Percentiles rank a stretch among this genome's conserved stretches.
phyloP scores from a whole-genome alignment of 208 protist genomes.

The Crithidia expoeki region DNA sequence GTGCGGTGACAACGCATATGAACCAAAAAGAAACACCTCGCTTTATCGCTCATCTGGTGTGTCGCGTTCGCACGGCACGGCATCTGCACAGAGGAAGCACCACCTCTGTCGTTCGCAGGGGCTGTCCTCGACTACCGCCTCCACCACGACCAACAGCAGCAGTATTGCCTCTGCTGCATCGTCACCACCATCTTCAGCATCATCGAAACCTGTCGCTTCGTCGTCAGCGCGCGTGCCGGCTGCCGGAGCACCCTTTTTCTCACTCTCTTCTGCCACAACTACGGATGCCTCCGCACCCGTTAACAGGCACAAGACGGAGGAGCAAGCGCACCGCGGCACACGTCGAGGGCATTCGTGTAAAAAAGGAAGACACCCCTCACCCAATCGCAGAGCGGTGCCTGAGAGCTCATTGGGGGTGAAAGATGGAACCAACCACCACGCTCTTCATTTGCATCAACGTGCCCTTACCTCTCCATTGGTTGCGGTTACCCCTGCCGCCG shows the following conservation, averaged over 20 bases:
- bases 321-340: background rate
- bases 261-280: too few species aligned
- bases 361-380: too few species aligned
- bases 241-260: background rate
- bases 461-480: background rate
- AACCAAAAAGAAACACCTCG: background rate
- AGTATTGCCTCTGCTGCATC: background rate
- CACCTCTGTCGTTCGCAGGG: constrained; percentile 10
- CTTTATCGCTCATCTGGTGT: background rate
- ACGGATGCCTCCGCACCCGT: background rate
- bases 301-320: background rate
- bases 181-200: constrained; percentile 6
- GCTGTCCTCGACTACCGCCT: constrained; percentile 21
- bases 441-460: too few species aligned
- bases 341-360: too few species aligned
- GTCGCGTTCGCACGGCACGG: background rate
- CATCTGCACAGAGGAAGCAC: background rate
- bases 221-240: background rate
- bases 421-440: too few species aligned
- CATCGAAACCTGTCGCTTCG: constrained; percentile 3
- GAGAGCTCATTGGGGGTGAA: too few species aligned
- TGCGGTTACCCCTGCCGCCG: background rate
- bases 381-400: too few species aligned
- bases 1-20: background rate
- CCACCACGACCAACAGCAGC: background rate